Evolutionary conservation across 2,329 filamentous ascomycete genomes (phyloP), one percentile per base, ranked within the genome.

Genomic region (Aspergillus japonicus): DNA sequence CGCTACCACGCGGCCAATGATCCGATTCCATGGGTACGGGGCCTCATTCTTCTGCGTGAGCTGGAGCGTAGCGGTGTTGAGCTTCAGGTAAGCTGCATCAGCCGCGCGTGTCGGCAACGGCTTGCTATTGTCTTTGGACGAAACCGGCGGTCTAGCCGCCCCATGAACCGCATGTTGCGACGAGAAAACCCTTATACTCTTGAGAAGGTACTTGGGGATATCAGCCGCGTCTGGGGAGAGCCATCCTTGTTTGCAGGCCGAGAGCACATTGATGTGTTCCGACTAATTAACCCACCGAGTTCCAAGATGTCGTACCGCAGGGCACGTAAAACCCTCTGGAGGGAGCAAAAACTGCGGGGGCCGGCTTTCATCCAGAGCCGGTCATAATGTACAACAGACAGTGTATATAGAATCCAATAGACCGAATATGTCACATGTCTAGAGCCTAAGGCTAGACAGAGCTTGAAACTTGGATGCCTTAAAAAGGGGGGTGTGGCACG

Each of bases 1-100:
- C 60, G 50, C n/a, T 66, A 65, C 33, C 66, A 67, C 49, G 51
- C 63, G 3, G 62, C 69, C 26, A 66, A 58, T 11, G 65, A 60
- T n/a, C 67, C 77, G 5, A 67, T 77, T 21, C 71, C 71, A 8
- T 80, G 75, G 74, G 68, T 73, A 4, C 74, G 78, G 16, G 78
- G 78, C 2, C 60, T 79, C 10, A 47, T 72, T 2, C 71, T 80
- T 35, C 70, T 80, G 14, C 73, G 73, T 19, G 70, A 77, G 33
- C 63, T 80, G 3, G 69, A 73, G 62, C 59, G 70, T 35, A 66
- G 68, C 44, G 77, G 77, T 3, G 67, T 80, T n/a, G 60, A 62
- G 31, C 66, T 80, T 29, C 63, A 67, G 29, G 62, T 58, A 33
- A 58, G 62, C 21, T 64, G 65, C 39, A 70, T 80, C 23, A 68